These are phyloP conservation scores for Kodamaea laetipori DNA, from an alignment of 805 yeast genomes.

Conservation along the genomic window DNA sequence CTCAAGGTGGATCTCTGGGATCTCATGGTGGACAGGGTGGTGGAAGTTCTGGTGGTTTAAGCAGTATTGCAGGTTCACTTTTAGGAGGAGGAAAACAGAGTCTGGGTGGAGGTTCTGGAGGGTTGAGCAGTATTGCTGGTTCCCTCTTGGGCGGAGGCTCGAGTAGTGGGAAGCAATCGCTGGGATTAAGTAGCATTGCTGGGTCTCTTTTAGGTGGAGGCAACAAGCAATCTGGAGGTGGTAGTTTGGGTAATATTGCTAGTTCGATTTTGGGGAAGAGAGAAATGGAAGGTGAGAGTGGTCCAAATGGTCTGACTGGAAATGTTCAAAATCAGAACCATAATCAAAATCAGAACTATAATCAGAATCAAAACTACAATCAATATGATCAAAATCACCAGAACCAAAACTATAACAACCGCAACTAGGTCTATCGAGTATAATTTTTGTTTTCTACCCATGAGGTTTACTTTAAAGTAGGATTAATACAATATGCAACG, in stretches of 20 bases:
- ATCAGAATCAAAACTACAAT: neutral
- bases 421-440: neutral
- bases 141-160: constrained; percentile 11
- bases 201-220: neutral
- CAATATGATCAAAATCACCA: constrained; percentile 7
- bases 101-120: constrained; percentile 2
- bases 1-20: too few relatives aligned
- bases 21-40: constrained; percentile 1
- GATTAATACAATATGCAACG: too few relatives aligned
- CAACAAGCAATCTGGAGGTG: too few relatives aligned
- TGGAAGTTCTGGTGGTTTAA: neutral
- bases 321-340: too few relatives aligned
- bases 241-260: too few relatives aligned
- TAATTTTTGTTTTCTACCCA: too few relatives aligned
- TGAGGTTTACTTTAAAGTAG: too few relatives aligned
- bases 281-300: too few relatives aligned
- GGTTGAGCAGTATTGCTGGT: neutral
- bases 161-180: constrained; percentile 8
- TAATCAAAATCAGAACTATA: neutral
- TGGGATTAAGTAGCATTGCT: neutral
- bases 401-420: constrained; percentile 7
- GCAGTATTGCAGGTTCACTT: too few relatives aligned
- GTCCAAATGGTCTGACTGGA: too few relatives aligned
- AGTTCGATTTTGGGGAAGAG: too few relatives aligned
- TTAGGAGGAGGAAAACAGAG: too few relatives aligned